Percentiles rank a stretch among this genome's conserved stretches.
Conservation (phyloP, 495 filamentous ascomycete genomes). For the Penicillium crystallinum region DNA sequence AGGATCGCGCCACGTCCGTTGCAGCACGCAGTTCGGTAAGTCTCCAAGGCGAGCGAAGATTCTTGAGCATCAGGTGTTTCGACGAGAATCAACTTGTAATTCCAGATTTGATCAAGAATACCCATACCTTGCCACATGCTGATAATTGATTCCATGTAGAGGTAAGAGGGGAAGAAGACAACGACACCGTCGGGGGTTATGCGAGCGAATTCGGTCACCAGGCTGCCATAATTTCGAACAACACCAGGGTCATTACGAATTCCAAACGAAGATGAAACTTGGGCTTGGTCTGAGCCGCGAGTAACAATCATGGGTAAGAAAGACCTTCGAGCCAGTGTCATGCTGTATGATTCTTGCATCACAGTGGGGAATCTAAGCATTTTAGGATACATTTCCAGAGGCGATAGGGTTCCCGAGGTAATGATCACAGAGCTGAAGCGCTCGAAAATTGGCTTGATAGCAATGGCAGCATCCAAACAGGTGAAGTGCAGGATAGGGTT, state of each 20-base stretch:
- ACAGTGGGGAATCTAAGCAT: conserved; percentile 93
- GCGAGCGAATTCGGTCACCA: conserved; percentile 88
- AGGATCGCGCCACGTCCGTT: conserved; percentile 93
- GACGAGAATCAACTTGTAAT: conserved; percentile 96
- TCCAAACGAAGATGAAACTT: conserved; percentile 85
- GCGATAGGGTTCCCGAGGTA: conserved; percentile 95
- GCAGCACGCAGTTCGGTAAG: conserved; percentile 93
- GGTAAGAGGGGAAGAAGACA: conserved; percentile 97
- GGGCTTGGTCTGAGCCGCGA: conserved; percentile 85
- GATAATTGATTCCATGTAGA: conserved; percentile 99
- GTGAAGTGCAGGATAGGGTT: conserved; percentile 96
- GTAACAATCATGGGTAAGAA: conserved; percentile 98
- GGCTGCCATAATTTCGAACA: conserved; percentile 89
- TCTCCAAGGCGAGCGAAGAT: conserved; percentile 91
- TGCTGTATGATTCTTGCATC: conserved; percentile 91
- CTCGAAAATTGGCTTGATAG: conserved; percentile 96
- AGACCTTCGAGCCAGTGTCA: conserved; percentile 92
- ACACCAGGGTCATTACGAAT: conserved; percentile 92
- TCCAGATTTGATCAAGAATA: conserved; percentile 96
- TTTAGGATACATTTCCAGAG: conserved; percentile 97
- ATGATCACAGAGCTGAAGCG: conserved; percentile 97
- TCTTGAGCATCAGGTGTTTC: conserved; percentile 98
- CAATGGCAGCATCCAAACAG: conserved; percentile 95
- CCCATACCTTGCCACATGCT: conserved; percentile 99
- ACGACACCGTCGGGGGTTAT: conserved; percentile 96